Evolutionary conservation across 2,329 filamentous ascomycete genomes (phyloP).

Genomic region (Beauveria medogensis): DNA sequence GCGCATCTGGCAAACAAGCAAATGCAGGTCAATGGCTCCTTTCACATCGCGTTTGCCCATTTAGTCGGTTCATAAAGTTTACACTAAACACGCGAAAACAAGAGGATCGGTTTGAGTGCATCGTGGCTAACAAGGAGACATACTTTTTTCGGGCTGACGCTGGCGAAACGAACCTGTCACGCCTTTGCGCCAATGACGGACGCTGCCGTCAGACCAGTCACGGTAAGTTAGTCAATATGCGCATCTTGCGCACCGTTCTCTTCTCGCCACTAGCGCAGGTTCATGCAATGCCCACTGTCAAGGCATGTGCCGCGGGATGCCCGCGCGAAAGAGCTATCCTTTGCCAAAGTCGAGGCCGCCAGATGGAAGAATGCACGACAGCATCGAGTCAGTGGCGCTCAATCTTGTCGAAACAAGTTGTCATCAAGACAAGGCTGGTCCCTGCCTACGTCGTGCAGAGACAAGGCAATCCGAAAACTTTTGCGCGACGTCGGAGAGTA

Average conservation of each 20-base stretch:
- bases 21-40: not conserved
- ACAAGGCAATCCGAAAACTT: not conserved
- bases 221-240: not conserved
- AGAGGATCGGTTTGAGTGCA: not conserved
- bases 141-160: not conserved
- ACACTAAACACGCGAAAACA: not conserved
- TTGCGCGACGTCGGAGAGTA: conserved; percentile 3
- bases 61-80: not conserved
- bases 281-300: not conserved
- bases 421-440: not conserved
- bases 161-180: not conserved
- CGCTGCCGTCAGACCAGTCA: not conserved
- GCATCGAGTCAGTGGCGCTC: not conserved
- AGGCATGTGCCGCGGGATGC: not conserved
- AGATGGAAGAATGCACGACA: not conserved
- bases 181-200: not conserved
- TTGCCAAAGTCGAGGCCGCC: not conserved
- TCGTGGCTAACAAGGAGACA: not conserved
- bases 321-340: not conserved
- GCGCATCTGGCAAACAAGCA: not conserved
- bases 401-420: not conserved
- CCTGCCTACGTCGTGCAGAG: not conserved
- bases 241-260: not conserved
- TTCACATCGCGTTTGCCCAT: not conserved
- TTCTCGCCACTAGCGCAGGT: not conserved